phyloP scores from a whole-genome alignment of 148 eudicot genomes.

The Cornus controversa region DNA sequence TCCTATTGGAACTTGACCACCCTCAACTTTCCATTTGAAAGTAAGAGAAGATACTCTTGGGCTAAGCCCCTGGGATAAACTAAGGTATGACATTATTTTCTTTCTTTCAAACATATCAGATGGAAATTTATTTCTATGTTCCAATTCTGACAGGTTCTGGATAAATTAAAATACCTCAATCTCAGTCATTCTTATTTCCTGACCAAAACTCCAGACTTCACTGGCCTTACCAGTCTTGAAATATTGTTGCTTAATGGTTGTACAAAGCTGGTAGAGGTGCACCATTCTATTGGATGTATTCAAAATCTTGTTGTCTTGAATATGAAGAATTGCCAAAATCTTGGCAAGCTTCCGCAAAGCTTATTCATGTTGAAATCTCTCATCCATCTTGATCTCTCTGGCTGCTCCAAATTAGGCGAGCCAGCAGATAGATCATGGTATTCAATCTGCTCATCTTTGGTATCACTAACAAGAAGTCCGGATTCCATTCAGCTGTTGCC shows the following conservation, averaged over 20 bases:
- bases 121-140: not conserved
- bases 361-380: slow-evolving; percentile 4
- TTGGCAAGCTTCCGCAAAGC: not conserved
- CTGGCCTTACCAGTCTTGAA: no score
- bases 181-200: no score
- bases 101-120: not conserved
- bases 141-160: not conserved
- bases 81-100: no score
- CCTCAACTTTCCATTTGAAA: no score
- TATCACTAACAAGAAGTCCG: not conserved
- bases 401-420: not conserved
- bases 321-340: not conserved
- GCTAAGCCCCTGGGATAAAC: no score
- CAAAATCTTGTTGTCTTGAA: slow-evolving; percentile 3
- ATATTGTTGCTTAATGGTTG: not conserved
- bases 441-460: not conserved
- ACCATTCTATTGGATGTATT: slow-evolving; percentile 7
- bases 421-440: not conserved
- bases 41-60: no score
- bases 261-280: not conserved
- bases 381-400: not conserved
- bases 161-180: not conserved
- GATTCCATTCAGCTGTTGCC: not conserved
- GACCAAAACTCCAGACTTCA: no score
- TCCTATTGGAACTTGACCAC: no score